phyloP scores from a whole-genome alignment of 176 grass and related monocot genomes.

The Rhynchospora tenuis region DNA sequence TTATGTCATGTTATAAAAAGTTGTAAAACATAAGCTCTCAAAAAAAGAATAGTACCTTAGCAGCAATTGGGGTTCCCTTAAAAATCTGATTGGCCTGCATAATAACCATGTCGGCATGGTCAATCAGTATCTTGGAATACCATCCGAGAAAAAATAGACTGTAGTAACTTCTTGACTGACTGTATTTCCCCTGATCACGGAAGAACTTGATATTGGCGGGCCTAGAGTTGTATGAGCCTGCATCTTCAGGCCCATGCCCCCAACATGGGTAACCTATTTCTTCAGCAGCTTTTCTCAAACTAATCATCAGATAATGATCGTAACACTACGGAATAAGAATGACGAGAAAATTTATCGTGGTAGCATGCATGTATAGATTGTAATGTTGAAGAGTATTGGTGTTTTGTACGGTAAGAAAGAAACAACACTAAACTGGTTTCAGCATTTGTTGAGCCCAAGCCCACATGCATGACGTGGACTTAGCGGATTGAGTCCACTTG shows the following conservation, averaged over 20 bases:
- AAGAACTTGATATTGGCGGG: slow-evolving; percentile 75
- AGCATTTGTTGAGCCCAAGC: too few relatives aligned
- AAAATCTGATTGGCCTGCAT: slow-evolving; percentile 67
- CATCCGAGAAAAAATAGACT: slow-evolving; percentile 79
- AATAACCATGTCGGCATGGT: slow-evolving; percentile 64
- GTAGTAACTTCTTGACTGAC: slow-evolving; percentile 43
- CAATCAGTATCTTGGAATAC: slow-evolving; percentile 58
- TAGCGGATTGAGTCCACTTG: too few relatives aligned
- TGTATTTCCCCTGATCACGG: slow-evolving; percentile 71
- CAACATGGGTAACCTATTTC: slow-evolving; percentile 54
- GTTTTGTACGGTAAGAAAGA: too few relatives aligned
- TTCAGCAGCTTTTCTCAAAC: slow-evolving; percentile 65
- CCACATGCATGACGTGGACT: too few relatives aligned
- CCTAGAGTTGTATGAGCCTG: slow-evolving; percentile 67
- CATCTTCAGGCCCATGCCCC: slow-evolving; percentile 59
- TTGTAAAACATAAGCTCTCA: too few relatives aligned
- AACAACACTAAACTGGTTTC: too few relatives aligned
- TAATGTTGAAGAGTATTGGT: too few relatives aligned
- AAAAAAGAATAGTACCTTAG: slow-evolving; percentile 39
- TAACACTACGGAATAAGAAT: slow-evolving; percentile 50
- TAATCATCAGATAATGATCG: slow-evolving; percentile 69
- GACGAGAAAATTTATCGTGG: slow-evolving; percentile 6
- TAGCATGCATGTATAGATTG: background rate
- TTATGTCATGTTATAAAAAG: too few relatives aligned
- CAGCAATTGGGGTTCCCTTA: slow-evolving; percentile 48